These are phyloP conservation scores for Epithemia pelagica DNA, from an alignment of 108 stramenopile genomes.

Conservation along the genomic window DNA sequence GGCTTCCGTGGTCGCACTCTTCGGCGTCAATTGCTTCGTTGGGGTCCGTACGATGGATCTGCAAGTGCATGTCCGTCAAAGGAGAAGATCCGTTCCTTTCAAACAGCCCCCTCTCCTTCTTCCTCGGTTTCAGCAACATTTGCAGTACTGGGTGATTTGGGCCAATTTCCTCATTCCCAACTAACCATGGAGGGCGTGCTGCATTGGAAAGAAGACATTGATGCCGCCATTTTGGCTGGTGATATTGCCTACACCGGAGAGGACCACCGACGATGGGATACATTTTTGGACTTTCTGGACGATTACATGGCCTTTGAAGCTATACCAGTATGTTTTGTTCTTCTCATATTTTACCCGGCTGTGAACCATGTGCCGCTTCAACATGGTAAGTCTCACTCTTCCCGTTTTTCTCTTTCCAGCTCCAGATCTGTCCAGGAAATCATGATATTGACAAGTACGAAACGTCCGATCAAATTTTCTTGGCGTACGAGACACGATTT, in stretches of 20 bases:
- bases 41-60: conserved; percentile 27
- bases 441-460: conserved; percentile 70
- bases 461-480: conserved; percentile 45
- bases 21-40: conserved; percentile 6
- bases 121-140: conserved; percentile 14
- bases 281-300: conserved; percentile 75
- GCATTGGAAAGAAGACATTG: conserved; percentile 19
- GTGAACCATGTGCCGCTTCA: conserved; percentile 61
- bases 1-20: background rate
- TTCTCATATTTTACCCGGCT: too few species aligned
- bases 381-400: background rate
- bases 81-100: conserved; percentile 29
- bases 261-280: conserved; percentile 75
- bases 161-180: conserved; percentile 39
- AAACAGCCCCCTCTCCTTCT: conserved; percentile 20
- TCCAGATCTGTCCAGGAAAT: conserved; percentile 32
- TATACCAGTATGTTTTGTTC: conserved; percentile 26
- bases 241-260: conserved; percentile 73
- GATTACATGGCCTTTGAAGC: conserved; percentile 38
- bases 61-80: conserved; percentile 19
- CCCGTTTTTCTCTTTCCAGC: background rate
- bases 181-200: conserved; percentile 31
- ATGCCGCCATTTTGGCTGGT: conserved; percentile 60
- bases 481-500: conserved; percentile 68
- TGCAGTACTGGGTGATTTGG: conserved; percentile 46